Base-by-base conservation (phyloP, 169 alveolate genomes). In the Plasmodium relictum region DNA sequence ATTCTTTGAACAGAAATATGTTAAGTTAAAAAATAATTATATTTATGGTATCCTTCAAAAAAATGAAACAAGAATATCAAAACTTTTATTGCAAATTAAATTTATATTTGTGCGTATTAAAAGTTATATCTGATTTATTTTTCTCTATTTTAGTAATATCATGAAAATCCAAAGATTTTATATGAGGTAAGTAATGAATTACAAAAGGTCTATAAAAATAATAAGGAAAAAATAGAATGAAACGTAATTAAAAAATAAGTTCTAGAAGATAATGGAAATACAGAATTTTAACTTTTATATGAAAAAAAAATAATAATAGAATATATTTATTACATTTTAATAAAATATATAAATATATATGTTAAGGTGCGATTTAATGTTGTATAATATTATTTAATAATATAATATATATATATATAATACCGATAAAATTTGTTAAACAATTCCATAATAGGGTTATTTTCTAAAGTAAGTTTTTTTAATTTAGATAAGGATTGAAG, bases 181-280 rank as follows among this genome's bases (percentile, higher is more conserved):
- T 80, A 65, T 80, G 90, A 58, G 90, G 90, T 44, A 80, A 16
- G 59, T 80, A 80, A 44, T 80, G 90, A 80, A 80, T 80, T 39
- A 66, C 70, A 44, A 80, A 80, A 0, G 70, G 63, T 44, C 90
- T 80, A 45, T 6, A 54, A 68, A 61, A 22, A 61, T 20, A 16
- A 22, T 18, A 8, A 10, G 3, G 3, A 18, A 45, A 18, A 58
- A 16, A 31, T 31, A 31, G 39, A 31, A 3, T 31, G 39, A 31
- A 31, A 31, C 1, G 1, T 31, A 31, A 3, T 31, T 31, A 31
- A 31, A 31, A 31, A 31, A 31, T 2, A 7, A 18, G 9, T 26
- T 18, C 12, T 26, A 1, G 2, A 8, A 39, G 50, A 22, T 3
- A 68, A 42, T 5, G n/a, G 20, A 68, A 41, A 68, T 48, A n/a